phyloP scores from a whole-genome alignment of 2,329 filamentous ascomycete genomes.

The Calonectria pauciramosa region DNA sequence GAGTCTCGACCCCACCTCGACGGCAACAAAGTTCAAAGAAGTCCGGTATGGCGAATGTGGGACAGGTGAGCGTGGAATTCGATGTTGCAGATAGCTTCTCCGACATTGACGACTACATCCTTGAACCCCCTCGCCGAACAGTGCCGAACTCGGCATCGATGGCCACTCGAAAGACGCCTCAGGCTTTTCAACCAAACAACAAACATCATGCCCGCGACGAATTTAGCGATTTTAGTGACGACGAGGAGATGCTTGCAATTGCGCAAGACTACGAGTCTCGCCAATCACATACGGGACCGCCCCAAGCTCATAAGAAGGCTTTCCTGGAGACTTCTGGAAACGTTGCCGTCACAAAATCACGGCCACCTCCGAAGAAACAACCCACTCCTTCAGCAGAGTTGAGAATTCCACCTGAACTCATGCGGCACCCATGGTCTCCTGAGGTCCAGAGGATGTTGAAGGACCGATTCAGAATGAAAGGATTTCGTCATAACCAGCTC shows the following conservation, averaged over 20 bases:
- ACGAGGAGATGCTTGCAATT: slow-evolving; percentile 66
- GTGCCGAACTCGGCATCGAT: slow-evolving; percentile 20
- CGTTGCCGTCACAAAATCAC: slow-evolving; percentile 49
- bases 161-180: slow-evolving; percentile 27
- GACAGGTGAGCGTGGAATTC: slow-evolving; percentile 35
- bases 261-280: slow-evolving; percentile 64
- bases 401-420: slow-evolving; percentile 65
- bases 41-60: neutral
- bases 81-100: slow-evolving; percentile 48
- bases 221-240: slow-evolving; percentile 64
- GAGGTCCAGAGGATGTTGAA: slow-evolving; percentile 87
- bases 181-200: slow-evolving; percentile 28
- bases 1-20: slow-evolving; percentile 10
- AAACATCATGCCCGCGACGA: slow-evolving; percentile 47
- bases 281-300: slow-evolving; percentile 47
- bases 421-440: slow-evolving; percentile 84
- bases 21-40: slow-evolving; percentile 24
- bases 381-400: slow-evolving; percentile 42
- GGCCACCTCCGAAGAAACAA: slow-evolving; percentile 50
- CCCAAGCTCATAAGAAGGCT: slow-evolving; percentile 50
- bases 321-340: slow-evolving; percentile 65
- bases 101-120: slow-evolving; percentile 48
- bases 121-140: slow-evolving; percentile 29
- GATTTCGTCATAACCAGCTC: slow-evolving; percentile 91
- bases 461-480: slow-evolving; percentile 85